Evolutionary conservation across 1,284 basidiomycete genomes (phyloP), one percentile per base, ranked within the genome.

Genomic region (Ustilago loliicola): DNA sequence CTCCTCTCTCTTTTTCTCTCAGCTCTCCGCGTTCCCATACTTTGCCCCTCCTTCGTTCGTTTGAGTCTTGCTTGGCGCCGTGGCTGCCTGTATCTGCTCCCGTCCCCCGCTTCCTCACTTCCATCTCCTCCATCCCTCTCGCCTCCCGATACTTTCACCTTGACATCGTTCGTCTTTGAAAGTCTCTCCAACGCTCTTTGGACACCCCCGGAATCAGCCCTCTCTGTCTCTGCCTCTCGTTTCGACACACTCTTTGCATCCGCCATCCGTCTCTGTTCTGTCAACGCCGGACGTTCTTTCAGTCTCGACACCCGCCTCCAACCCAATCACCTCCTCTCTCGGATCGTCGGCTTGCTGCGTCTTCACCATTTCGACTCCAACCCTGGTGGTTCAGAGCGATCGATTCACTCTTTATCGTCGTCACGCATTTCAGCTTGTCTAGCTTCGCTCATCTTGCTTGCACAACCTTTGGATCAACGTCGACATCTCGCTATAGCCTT

Each of bases 221-320:
- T 38, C 21, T 50, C 36, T 29, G 6, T n/a, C 32, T 55, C 53
- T 23, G 2, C 21, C 52, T 40, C 53, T 55, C 53, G 23, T 21
- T 53, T 27, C 7, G 42, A 21, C 42, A 45, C 42, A 45, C 42
- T 45, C 27, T 53, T 53, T 23, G 34, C 59, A 51, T 29, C 25
- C 34, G 21, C 11, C 5, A 30, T 34, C 21, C 50, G 27, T 25
- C 50, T 17, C 6, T 29, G 15, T 29, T 42, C 25, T 13, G n/a
- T 53, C 19, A 36, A 61, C 60, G 40, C 60, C 34, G 50, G 60
- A 30, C 60, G 60, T 54, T 54, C 29, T 15, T n/a, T 53, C 27
- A 40, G 17, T 29, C 38, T 53, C n/a, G 21, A 61, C 60, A n/a
- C n/a, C 52, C 50, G 50, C 50, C 51, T 34, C n/a, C 29, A 32